Conservation (phyloP, 345 rosid species). For the Brassica juncea region DNA sequence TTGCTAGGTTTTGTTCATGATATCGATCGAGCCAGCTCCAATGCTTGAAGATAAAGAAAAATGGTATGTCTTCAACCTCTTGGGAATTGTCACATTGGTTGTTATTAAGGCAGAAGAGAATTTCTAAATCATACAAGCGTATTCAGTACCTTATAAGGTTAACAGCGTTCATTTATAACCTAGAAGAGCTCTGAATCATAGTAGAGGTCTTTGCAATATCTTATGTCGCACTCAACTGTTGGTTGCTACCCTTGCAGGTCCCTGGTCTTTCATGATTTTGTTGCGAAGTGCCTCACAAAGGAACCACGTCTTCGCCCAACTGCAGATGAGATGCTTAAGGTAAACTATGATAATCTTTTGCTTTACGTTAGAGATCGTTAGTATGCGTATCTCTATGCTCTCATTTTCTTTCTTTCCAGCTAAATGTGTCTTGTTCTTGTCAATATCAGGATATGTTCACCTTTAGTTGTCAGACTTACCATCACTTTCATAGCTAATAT, state of each 20-base stretch:
- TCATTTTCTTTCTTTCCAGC: not conserved
- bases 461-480: conserved; percentile 24
- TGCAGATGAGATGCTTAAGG: conserved; percentile 97
- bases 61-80: conserved; percentile 60
- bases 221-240: not conserved
- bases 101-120: conserved; percentile 6
- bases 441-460: conserved; percentile 15
- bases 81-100: conserved; percentile 14
- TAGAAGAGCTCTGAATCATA: conserved; percentile 11
- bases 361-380: conserved; percentile 4
- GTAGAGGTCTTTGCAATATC: conserved; percentile 14
- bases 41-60: conserved; percentile 99
- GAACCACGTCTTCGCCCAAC: conserved; percentile 95
- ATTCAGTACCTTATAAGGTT: conserved; percentile 5
- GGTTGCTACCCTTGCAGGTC: conserved; percentile 61
- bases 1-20: conserved; percentile 93
- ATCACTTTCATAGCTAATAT: conserved; percentile 18
- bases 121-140: not conserved
- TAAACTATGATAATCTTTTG: conserved; percentile 30
- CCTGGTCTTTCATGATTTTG: conserved; percentile 96
- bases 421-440: not conserved
- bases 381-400: conserved; percentile 18
- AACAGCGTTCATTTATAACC: conserved; percentile 7
- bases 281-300: conserved; percentile 93
- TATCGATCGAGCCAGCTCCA: conserved; percentile 96